A percentile compares a stretch with the other conserved stretches of the same genome.
phyloP scores from a whole-genome alignment of 768 basidiomycete genomes.

The Serendipita sp. region DNA sequence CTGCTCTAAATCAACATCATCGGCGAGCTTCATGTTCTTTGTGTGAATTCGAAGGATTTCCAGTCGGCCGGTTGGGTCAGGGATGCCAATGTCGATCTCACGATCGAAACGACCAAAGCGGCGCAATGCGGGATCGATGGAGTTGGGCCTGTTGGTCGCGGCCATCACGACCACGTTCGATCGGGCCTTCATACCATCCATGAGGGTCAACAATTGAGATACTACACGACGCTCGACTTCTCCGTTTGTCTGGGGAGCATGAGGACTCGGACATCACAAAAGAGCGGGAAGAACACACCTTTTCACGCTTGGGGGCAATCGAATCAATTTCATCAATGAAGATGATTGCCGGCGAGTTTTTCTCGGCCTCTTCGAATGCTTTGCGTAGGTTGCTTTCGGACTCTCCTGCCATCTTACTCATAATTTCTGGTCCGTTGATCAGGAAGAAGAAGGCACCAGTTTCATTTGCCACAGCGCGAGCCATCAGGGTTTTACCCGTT shows the following conservation, averaged over 20 bases:
- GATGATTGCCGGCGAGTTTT: slow-evolving; percentile 98
- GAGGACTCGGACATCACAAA: slow-evolving; percentile 7
- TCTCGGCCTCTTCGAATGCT: slow-evolving; percentile 99
- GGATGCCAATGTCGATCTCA: slow-evolving; percentile 98
- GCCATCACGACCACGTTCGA: slow-evolving; percentile 99
- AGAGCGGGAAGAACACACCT: slow-evolving; percentile 39
- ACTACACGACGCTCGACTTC: slow-evolving; percentile 99
- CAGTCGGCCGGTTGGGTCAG: slow-evolving; percentile 95
- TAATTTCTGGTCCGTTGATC: slow-evolving; percentile 99
- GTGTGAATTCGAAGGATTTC: slow-evolving; percentile 99
- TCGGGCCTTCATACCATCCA: slow-evolving; percentile 97
- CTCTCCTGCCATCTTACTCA: slow-evolving; percentile 99
- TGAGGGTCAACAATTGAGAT: slow-evolving; percentile 93
- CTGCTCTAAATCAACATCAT: slow-evolving; percentile 96
- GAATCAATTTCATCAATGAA: slow-evolving; percentile 99
- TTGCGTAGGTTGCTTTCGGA: slow-evolving; percentile 94
- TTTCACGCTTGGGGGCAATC: slow-evolving; percentile 99
- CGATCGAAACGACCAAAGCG: slow-evolving; percentile 99
- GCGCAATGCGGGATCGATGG: slow-evolving; percentile 95
- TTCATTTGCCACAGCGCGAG: slow-evolving; percentile 97
- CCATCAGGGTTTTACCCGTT: slow-evolving; percentile 99
- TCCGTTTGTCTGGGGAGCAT: slow-evolving; percentile 66
- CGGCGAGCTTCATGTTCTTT: slow-evolving; percentile 97
- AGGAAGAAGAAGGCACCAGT: slow-evolving; percentile 99
- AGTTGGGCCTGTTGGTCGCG: slow-evolving; percentile 96